Conservation (phyloP, 352 stramenopile species). For the Pythium brassicae region DNA sequence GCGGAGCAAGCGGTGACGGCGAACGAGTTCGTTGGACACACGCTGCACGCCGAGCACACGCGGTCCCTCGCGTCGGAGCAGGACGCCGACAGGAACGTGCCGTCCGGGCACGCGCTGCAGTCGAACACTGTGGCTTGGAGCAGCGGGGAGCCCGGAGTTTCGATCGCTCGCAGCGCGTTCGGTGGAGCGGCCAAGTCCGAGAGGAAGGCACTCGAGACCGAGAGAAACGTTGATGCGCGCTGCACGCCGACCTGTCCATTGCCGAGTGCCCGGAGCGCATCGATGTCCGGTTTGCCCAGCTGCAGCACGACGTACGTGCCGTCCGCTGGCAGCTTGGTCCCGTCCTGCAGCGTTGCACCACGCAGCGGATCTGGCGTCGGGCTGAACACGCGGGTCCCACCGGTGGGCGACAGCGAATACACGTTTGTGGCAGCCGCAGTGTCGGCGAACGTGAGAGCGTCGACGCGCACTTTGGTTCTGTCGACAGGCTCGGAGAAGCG, state of each 20-base stretch:
- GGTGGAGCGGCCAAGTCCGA: slow-evolving; percentile 35
- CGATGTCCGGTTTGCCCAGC: slow-evolving; percentile 36
- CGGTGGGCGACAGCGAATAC: slow-evolving; percentile 32
- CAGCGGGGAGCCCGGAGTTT: slow-evolving; percentile 11
- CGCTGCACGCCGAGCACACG: slow-evolving; percentile 44
- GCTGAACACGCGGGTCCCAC: slow-evolving; percentile 32
- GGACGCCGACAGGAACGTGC: slow-evolving; percentile 40
- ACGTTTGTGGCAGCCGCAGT: slow-evolving; percentile 22
- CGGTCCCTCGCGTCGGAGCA: slow-evolving; percentile 63
- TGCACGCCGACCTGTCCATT: slow-evolving; percentile 48
- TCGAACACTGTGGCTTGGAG: slow-evolving; percentile 37
- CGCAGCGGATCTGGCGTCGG: slow-evolving; percentile 45
- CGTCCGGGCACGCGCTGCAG: slow-evolving; percentile 43
- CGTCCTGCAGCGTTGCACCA: slow-evolving; percentile 34
- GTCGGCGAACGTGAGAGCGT: slow-evolving; percentile 40
- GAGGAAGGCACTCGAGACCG: slow-evolving; percentile 31
- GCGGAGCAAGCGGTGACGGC: slow-evolving; percentile 41
- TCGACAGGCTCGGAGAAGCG: slow-evolving; percentile 70
- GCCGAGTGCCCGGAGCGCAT: slow-evolving; percentile 28
- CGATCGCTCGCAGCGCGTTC: slow-evolving; percentile 31
- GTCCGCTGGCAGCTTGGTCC: slow-evolving; percentile 49
- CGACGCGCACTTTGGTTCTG: slow-evolving; percentile 23
- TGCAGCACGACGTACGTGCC: slow-evolving; percentile 57
- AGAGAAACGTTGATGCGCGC: slow-evolving; percentile 43
- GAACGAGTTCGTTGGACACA: slow-evolving; percentile 60